A percentile compares a stretch with the other conserved stretches of the same genome.
phyloP scores from a whole-genome alignment of 1,284 basidiomycete genomes.

The Naganishia cerealis region DNA sequence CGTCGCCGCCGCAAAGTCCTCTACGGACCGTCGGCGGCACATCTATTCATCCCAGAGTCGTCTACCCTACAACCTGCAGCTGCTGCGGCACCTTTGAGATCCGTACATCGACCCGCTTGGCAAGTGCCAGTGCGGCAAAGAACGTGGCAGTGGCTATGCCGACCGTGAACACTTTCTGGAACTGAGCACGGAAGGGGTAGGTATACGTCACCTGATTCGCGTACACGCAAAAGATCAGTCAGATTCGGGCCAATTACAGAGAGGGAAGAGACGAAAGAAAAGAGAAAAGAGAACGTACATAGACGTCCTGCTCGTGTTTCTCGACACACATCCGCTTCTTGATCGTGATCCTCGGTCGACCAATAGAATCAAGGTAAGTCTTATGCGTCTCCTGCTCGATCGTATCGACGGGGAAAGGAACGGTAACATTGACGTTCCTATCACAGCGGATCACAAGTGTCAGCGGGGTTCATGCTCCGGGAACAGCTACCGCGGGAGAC shows the following conservation, averaged over 20 bases:
- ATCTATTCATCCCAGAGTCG: too few species aligned
- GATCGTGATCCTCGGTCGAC: constrained; percentile 75
- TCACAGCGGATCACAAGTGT: not conserved
- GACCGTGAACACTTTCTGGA: constrained; percentile 74
- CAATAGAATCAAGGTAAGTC: constrained; percentile 91
- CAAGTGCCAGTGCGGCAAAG: constrained; percentile 47
- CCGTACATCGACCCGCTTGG: constrained; percentile 49
- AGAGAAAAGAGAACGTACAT: constrained; percentile 38
- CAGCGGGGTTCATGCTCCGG: not conserved
- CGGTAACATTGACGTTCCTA: constrained; percentile 72
- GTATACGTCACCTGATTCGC: constrained; percentile 75
- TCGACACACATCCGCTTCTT: constrained; percentile 73
- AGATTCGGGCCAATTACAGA: not conserved
- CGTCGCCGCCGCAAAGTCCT: too few species aligned
- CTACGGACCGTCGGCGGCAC: too few species aligned
- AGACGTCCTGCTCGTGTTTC: constrained; percentile 62
- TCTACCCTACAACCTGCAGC: constrained; percentile 11
- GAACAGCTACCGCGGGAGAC: too few species aligned
- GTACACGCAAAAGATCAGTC: not conserved
- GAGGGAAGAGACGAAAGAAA: not conserved
- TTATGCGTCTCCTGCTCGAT: constrained; percentile 66
- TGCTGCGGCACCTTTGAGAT: constrained; percentile 40
- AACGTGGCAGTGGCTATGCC: constrained; percentile 45
- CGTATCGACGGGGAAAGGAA: constrained; percentile 73
- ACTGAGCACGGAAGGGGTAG: constrained; percentile 69